Percentiles rank a stretch among this genome's conserved stretches.
phyloP scores from a whole-genome alignment of 306 rosid genomes.

The Fragaria ananassa region DNA sequence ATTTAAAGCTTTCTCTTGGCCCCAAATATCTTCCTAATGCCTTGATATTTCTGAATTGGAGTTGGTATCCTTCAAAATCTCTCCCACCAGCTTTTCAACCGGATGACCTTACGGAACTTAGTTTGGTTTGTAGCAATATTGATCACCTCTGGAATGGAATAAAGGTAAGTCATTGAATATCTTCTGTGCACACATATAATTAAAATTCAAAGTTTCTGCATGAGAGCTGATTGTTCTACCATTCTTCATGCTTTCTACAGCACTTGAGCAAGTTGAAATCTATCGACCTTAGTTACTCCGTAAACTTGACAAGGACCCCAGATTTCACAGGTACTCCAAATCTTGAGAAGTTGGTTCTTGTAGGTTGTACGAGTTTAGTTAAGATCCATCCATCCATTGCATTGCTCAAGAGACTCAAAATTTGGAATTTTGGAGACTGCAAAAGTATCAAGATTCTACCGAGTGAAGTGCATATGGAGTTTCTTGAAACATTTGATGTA shows the following conservation, averaged over 20 bases:
- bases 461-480: not conserved
- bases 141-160: not conserved
- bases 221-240: not conserved
- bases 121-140: not conserved
- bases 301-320: conserved; percentile 14
- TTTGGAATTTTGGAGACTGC: conserved; percentile 11
- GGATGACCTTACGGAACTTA: not conserved
- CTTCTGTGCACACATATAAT: no score
- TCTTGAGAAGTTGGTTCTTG: conserved; percentile 5
- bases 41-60: not conserved
- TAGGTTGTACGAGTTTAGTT: conserved; percentile 18
- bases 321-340: conserved; percentile 18
- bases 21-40: not conserved
- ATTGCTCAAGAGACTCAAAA: conserved; percentile 3
- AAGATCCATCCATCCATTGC: conserved; percentile 19
- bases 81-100: conserved; percentile 1
- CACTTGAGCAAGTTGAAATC: conserved; percentile 7
- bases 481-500: conserved; percentile 7
- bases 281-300: conserved; percentile 21
- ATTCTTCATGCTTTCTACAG: not conserved
- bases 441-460: conserved; percentile 14
- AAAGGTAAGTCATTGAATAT: not conserved
- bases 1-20: not conserved
- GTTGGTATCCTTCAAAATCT: conserved; percentile 4
- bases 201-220: not conserved